Percentiles rank a stretch among this genome's conserved stretches.
Conservation (phyloP, 495 filamentous ascomycete genomes). For the Choiromyces venosus region DNA sequence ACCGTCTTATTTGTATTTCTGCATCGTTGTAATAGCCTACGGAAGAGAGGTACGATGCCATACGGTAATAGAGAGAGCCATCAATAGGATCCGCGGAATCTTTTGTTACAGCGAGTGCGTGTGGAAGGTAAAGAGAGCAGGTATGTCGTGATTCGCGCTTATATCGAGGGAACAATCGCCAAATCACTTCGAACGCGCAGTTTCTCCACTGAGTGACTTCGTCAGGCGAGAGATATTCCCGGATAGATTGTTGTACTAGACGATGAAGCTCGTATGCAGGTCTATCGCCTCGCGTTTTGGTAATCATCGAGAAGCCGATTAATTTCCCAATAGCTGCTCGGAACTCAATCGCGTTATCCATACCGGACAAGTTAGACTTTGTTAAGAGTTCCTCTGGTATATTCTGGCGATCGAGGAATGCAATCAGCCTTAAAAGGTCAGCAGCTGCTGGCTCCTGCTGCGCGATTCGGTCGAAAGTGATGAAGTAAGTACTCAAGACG, state of each 20-base stretch:
- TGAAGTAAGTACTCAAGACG: constrained; percentile 47
- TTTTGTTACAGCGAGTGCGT: constrained; percentile 11
- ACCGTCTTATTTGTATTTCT: constrained; percentile 5
- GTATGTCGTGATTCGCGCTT: neutral
- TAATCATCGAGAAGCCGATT: constrained; percentile 1
- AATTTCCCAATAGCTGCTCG: neutral
- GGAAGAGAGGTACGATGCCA: neutral
- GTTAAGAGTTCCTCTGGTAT: constrained; percentile 37
- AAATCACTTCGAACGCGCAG: constrained; percentile 5
- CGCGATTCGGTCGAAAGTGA: constrained; percentile 48
- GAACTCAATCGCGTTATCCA: neutral
- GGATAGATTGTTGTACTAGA: constrained; percentile 14
- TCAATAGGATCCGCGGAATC: neutral
- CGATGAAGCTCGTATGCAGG: constrained; percentile 9
- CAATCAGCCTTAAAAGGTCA: constrained; percentile 41
- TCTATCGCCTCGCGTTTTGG: neutral
- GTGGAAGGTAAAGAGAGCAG: constrained; percentile 9
- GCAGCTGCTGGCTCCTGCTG: constrained; percentile 33
- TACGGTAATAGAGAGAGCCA: constrained; percentile 3
- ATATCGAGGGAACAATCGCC: constrained; percentile 4
- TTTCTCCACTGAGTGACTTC: constrained; percentile 6
- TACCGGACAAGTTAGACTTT: neutral
- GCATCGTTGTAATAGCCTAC: constrained; percentile 1
- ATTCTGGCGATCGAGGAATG: constrained; percentile 40
- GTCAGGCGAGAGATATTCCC: neutral